These are phyloP conservation scores for Calonectria pseudoreteaudii DNA, from an alignment of 2,329 filamentous ascomycete genomes.

Conservation along the genomic window DNA sequence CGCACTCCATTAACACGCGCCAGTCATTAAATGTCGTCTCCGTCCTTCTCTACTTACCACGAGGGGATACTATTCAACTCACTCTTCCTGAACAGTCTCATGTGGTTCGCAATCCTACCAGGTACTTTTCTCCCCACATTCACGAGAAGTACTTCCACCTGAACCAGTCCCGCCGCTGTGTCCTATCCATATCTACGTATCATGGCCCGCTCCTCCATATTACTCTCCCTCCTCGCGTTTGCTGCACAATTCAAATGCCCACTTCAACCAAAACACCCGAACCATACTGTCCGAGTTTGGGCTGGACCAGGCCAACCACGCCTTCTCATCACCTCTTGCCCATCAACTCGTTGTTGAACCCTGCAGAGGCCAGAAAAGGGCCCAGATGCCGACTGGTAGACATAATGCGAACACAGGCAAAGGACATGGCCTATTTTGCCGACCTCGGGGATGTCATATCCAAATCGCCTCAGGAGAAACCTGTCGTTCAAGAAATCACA, in stretches of 20 bases:
- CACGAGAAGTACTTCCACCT: neutral
- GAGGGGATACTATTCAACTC: neutral
- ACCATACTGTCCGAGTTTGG: neutral
- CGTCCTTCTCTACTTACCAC: neutral
- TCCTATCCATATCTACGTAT: neutral
- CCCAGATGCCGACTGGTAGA: neutral
- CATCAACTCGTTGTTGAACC: neutral
- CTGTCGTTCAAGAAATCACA: neutral
- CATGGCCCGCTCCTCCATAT: neutral
- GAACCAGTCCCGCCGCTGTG: neutral
- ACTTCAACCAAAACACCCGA: neutral
- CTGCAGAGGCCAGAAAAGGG: neutral
- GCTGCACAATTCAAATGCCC: neutral
- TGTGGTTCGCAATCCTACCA: neutral
- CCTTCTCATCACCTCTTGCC: neutral
- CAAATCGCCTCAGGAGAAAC: neutral
- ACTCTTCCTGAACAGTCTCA: neutral
- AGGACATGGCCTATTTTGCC: neutral
- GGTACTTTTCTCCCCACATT: neutral
- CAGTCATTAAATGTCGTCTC: neutral
- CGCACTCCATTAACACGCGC: neutral
- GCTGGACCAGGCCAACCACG: neutral
- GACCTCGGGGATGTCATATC: neutral
- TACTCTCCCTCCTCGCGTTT: neutral
- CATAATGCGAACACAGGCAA: neutral